These are phyloP conservation scores for Triticum monococcum DNA, from an alignment of 176 grass and related monocot genomes.

Conservation along the genomic window DNA sequence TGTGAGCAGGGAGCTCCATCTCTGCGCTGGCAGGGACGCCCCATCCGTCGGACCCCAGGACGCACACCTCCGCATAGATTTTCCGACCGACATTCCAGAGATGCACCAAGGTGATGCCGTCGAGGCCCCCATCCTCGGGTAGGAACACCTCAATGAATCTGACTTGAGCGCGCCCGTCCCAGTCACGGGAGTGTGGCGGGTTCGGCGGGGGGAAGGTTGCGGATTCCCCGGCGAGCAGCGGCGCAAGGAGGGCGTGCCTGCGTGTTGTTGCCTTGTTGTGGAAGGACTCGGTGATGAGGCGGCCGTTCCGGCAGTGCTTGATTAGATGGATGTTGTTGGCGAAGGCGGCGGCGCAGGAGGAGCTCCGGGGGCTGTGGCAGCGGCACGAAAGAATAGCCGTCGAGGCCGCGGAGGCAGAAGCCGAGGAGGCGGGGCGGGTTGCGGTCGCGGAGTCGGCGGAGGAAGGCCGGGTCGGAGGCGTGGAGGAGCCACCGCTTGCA, in stretches of 20 bases:
- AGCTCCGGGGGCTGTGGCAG: not conserved
- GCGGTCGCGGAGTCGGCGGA: not conserved
- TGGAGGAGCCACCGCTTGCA: not conserved
- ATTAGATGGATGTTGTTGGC: not conserved
- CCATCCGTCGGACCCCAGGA: not conserved
- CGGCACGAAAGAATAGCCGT: not conserved
- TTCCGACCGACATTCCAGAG: not conserved
- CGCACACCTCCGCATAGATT: not conserved
- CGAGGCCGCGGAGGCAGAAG: not conserved
- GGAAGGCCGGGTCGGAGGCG: not conserved
- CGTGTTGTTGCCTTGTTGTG: too few species aligned
- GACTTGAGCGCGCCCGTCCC: not conserved
- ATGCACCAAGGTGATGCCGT: not conserved
- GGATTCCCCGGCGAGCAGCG: not conserved
- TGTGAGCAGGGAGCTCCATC: too few species aligned
- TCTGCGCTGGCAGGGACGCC: not conserved
- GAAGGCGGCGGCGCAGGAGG: not conserved
- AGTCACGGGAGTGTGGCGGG: not conserved
- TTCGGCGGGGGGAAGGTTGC: not conserved
- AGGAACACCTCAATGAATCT: not conserved
- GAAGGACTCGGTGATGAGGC: not conserved
- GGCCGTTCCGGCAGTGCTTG: not conserved
- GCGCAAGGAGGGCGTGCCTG: too few species aligned
- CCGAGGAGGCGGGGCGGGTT: not conserved
- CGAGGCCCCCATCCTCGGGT: not conserved